A percentile compares a stretch with the other conserved stretches of the same genome.
Conservation (phyloP, 768 basidiomycete species). For the Rhizopogon rudus region DNA sequence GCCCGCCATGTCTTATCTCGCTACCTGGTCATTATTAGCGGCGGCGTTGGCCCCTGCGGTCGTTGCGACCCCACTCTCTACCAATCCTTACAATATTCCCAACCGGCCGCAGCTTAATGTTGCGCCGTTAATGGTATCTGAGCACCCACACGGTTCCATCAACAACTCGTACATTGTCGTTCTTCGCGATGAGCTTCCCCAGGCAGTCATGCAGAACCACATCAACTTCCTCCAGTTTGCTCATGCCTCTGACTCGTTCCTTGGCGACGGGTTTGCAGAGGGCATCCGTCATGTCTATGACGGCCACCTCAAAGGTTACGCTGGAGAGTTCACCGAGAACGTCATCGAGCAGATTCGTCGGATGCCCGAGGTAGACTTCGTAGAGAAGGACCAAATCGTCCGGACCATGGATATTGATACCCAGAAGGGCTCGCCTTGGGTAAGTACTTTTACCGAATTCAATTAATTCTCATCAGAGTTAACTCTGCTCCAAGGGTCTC, state of each 20-base stretch:
- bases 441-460: constrained; percentile 31
- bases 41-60: constrained; percentile 32
- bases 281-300: constrained; percentile 77
- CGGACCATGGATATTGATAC: constrained; percentile 41
- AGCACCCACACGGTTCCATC: constrained; percentile 67
- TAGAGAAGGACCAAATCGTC: constrained; percentile 96
- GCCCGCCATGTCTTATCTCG: constrained; percentile 30
- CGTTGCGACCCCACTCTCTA: constrained; percentile 42
- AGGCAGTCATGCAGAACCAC: constrained; percentile 63
- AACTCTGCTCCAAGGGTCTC: constrained; percentile 60
- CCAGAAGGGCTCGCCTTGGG: constrained; percentile 84
- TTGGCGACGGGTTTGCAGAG: constrained; percentile 37
- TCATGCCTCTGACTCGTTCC: constrained; percentile 50
- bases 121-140: constrained; percentile 55
- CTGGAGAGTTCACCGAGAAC: constrained; percentile 67
- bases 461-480: constrained; percentile 2
- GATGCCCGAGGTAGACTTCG: constrained; percentile 85
- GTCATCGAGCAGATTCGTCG: constrained; percentile 73
- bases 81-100: constrained; percentile 28
- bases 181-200: constrained; percentile 66
- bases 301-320: constrained; percentile 69
- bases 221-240: constrained; percentile 68
- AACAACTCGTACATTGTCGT: constrained; percentile 95
- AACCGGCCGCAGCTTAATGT: constrained; percentile 42
- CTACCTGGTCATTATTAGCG: constrained; percentile 31